Evolutionary conservation across 352 stramenopile genomes (phyloP), one percentile per base, ranked within the genome.

Genomic region (Pythium oligandrum): DNA sequence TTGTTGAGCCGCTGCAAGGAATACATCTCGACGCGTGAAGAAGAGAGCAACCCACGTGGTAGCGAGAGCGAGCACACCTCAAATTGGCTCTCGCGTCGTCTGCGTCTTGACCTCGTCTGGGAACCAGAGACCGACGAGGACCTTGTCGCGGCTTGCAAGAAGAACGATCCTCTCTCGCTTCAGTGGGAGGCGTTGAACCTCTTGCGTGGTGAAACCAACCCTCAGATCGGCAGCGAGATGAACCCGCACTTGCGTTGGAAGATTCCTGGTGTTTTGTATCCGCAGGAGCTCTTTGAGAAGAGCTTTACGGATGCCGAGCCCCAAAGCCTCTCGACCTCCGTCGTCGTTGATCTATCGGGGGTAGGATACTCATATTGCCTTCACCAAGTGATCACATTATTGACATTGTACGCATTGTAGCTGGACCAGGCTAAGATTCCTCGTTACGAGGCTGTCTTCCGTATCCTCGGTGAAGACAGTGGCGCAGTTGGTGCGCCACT

Each of bases 391-490:
- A 42, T 42, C 38, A 32, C 44, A 8, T 56, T 32, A 45, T 39
- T 50, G 33, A 55, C 17, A 26, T 26, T 26, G 17, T 26, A 26
- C 17, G 17, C 17, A 26, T 26, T 26, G 0, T 30, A 87, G 79
- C 65, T 90, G 7, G 71, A 91, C 39, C 9, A 57, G 12, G 53
- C 49, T 32, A 89, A 85, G 46, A 78, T 90, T n/a, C 83, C 80
- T 3, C 46, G 67, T n/a, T 93, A 93, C 54, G 66, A 67, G 35
- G 56, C 74, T 11, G 61, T 86, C 31, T 90, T 88, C 51, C 79
- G 83, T 12, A 77, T 94, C 35, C 61, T 94, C 5, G 75, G 68
- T 26, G 81, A 90, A 42, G 83, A 94, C 40, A 86, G 75, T 17
- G 83, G 83, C 3, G 74, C 72, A 31, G 68, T 75, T 30, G 79